Evolutionary conservation across 2,329 filamentous ascomycete genomes (phyloP).

Genomic region (Fusarium musae): DNA sequence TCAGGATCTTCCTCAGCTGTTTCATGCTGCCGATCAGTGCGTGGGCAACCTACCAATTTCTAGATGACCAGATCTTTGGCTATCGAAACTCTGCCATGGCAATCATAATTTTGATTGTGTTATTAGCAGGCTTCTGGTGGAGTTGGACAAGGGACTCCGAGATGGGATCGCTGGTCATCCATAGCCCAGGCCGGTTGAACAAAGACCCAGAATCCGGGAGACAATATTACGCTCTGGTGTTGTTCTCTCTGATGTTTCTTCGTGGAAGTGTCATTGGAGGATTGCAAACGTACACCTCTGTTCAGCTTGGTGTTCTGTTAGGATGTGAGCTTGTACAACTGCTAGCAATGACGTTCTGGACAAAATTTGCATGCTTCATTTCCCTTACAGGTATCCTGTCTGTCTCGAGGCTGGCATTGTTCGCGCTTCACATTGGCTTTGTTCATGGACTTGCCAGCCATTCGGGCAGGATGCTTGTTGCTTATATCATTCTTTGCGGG

Average conservation of each 20-base stretch:
- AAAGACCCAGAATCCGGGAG: accelerated
- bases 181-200: neutral
- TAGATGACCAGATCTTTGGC: conserved; percentile 19
- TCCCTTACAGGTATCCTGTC: neutral
- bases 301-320: conserved; percentile 17
- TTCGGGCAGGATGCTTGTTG: conserved; percentile 6
- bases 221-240: neutral
- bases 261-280: conserved; percentile 29
- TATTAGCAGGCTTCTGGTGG: conserved; percentile 45
- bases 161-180: conserved; percentile 6
- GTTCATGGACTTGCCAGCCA: neutral
- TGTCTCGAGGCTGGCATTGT: neutral
- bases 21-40: conserved; percentile 78
- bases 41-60: conserved; percentile 77
- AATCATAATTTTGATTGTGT: conserved; percentile 32
- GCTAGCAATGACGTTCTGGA: neutral
- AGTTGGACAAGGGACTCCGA: conserved; percentile 18
- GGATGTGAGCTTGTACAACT: conserved; percentile 23
- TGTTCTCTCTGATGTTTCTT: conserved; percentile 25
- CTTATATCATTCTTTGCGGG: conserved; percentile 10
- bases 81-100: conserved; percentile 51
- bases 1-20: conserved; percentile 79
- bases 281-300: conserved; percentile 8
- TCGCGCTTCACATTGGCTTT: conserved; percentile 9
- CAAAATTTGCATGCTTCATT: neutral